Percentiles rank a stretch among this genome's conserved stretches.
phyloP scores from a whole-genome alignment of 371 early-diverging fungal species.

The Mycotypha africana region DNA sequence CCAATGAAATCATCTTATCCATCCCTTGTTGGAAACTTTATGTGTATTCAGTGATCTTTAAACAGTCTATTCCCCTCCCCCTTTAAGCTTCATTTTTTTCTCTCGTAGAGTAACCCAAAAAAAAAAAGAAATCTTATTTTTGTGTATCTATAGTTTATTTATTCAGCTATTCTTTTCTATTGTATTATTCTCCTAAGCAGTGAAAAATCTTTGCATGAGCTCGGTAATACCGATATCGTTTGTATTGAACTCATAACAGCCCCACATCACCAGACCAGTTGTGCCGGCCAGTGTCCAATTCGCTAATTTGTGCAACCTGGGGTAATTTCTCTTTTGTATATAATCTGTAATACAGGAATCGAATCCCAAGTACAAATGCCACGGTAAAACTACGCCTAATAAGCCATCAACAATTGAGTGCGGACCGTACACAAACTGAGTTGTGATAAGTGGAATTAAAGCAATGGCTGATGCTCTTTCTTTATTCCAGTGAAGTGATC shows the following conservation, averaged over 20 bases:
- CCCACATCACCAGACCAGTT: conserved; percentile 76
- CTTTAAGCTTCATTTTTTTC: too few species aligned
- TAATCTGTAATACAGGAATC: conserved; percentile 77
- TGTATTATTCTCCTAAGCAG: too few species aligned
- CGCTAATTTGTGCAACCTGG: conserved; percentile 55
- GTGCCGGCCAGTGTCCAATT: conserved; percentile 57
- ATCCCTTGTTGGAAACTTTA: too few species aligned
- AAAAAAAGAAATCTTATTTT: too few species aligned
- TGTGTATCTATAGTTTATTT: too few species aligned
- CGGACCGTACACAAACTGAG: conserved; percentile 73
- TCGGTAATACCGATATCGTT: conserved; percentile 93
- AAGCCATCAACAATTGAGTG: conserved; percentile 82
- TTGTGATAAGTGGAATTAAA: conserved; percentile 71
- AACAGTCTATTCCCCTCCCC: too few species aligned
- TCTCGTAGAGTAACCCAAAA: too few species aligned
- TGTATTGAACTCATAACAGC: conserved; percentile 93
- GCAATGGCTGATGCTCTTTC: conserved; percentile 80
- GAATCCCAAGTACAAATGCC: conserved; percentile 83
- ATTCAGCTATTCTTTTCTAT: too few species aligned
- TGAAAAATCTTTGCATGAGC: conserved; percentile 75
- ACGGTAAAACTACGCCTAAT: conserved; percentile 83
- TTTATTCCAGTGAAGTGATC: conserved; percentile 39
- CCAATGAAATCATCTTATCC: too few species aligned
- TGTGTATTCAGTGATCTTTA: too few species aligned
- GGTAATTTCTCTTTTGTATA: conserved; percentile 65